Base-by-base conservation (phyloP, 2,329 filamentous ascomycete species). In the Sporothrix mexicana region DNA sequence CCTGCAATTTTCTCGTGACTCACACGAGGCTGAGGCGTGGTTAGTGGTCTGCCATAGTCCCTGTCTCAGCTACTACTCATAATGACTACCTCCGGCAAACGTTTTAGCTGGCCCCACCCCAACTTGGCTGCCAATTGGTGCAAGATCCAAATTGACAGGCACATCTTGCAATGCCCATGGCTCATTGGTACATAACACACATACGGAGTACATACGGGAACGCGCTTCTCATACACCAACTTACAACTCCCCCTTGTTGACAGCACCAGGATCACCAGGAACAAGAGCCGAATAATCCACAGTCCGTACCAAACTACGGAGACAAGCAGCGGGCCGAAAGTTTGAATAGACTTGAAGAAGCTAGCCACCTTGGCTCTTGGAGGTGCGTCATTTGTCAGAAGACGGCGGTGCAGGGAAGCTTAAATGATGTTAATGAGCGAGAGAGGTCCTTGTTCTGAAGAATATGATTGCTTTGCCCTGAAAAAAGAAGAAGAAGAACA, bases 11-110 rank as follows among this genome's bases (percentile, higher is more conserved):
- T 17, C 51, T 10, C 67, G 53, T 74, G 73, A 74, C 67, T 74
- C 73, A 74, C 70, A 72, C 73, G 71, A 74, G 73, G 73, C 73
- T 74, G 73, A 72, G 70, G 13, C 43, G 17, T 15, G 10, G 30
- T 41, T 69, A 55, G 51, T 41, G 17, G 47, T 25, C 17, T 57
- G n/a, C 3, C 51, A 57, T 47, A 57, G 25, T 23, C 36, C 23
- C 36, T 68, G 64, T 49, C 47, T 70, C 36, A 71, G 13, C 66
- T 36, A 73, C 67, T 70, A 72, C 64, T 74, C 73, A 74, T 74
- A 57, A 73, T 73, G 71, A 74, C 49, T 69, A 17, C 17, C 45
- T 25, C 43, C 62, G 61, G 69, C 55, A 49, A 61, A 43, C 68
- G 23, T 23, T 49, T 51, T 51, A 61, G 55, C 23, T 41, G 43